Percentiles rank a stretch among this genome's conserved stretches.
Evolutionary conservation across 257 asterid genomes (phyloP).

Genomic region (Fraxinus quadrangulata): DNA sequence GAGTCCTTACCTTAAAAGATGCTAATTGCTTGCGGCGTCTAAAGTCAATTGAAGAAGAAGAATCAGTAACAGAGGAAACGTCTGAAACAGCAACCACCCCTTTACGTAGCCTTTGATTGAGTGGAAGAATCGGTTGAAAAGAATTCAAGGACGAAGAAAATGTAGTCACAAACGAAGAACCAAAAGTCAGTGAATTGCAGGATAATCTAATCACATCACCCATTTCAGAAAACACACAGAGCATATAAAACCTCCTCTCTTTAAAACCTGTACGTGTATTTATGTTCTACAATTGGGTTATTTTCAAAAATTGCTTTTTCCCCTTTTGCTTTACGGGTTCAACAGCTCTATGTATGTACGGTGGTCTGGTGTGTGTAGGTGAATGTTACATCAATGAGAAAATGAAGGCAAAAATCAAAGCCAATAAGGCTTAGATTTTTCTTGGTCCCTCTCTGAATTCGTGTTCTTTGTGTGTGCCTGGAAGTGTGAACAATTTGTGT

Average conservation of each 20-base stretch:
- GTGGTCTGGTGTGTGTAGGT: not conserved
- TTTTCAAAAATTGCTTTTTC: not conserved
- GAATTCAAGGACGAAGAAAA: conserved; percentile 51
- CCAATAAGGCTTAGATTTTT: conserved; percentile 29
- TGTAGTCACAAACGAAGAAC: conserved; percentile 51
- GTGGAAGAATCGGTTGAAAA: conserved; percentile 41
- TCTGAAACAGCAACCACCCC: conserved; percentile 47
- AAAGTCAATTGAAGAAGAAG: conserved; percentile 46
- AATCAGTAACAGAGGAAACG: conserved; percentile 38
- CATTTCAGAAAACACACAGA: conserved; percentile 39
- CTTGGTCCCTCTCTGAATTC: conserved; percentile 3
- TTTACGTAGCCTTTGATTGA: conserved; percentile 38
- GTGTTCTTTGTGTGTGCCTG: conserved; percentile 16
- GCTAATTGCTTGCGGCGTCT: conserved; percentile 46
- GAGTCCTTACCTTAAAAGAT: conserved; percentile 58
- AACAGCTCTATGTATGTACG: not conserved
- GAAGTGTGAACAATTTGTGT: conserved; percentile 28
- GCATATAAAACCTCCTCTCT: not conserved
- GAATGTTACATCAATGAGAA: conserved; percentile 19
- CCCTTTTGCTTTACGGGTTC: not conserved
- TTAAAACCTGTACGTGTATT: not conserved
- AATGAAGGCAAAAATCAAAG: conserved; percentile 22
- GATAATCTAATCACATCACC: conserved; percentile 59
- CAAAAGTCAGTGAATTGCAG: conserved; percentile 50
- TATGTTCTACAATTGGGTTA: not conserved